Conservation (phyloP, 2,329 filamentous ascomycete species). For the Fusarium ambrosium region DNA sequence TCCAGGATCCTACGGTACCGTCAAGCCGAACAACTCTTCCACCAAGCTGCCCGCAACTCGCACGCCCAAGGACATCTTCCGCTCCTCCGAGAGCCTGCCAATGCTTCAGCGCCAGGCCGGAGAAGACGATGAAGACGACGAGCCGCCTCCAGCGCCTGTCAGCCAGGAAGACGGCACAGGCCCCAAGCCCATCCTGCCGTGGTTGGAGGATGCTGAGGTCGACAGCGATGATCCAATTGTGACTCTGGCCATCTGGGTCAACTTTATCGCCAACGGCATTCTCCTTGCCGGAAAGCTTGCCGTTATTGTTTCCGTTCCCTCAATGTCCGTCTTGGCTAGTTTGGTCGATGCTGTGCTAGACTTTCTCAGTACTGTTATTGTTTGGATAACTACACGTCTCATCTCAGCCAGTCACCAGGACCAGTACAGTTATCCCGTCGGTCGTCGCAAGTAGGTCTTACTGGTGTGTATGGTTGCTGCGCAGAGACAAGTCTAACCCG, state of each 20-base stretch:
- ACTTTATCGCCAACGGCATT: conserved; percentile 81
- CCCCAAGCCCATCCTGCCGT: conserved; percentile 72
- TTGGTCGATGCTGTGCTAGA: conserved; percentile 85
- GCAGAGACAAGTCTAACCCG: conserved; percentile 32
- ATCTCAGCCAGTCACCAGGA: conserved; percentile 76
- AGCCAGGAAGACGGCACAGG: conserved; percentile 50
- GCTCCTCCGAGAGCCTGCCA: conserved; percentile 76
- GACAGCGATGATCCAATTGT: conserved; percentile 83
- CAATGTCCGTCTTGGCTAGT: conserved; percentile 84
- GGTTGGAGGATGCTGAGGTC: conserved; percentile 78
- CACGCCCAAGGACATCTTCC: conserved; percentile 89
- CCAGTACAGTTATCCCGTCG: conserved; percentile 83
- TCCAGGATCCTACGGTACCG: conserved; percentile 49
- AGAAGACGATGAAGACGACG: conserved; percentile 58
- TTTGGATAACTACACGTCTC: conserved; percentile 82
- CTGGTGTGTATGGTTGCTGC: not conserved
- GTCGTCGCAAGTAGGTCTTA: conserved; percentile 67
- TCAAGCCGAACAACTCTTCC: conserved; percentile 49
- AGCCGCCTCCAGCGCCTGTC: conserved; percentile 26
- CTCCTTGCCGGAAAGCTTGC: conserved; percentile 82
- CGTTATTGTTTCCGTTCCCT: conserved; percentile 83
- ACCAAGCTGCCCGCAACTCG: conserved; percentile 73
- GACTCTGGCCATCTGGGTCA: conserved; percentile 89
- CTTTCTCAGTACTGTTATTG: conserved; percentile 84
- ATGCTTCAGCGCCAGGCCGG: conserved; percentile 66